Percentiles rank a stretch among this genome's conserved stretches.
These are phyloP conservation scores for Aspergillus eucalypticola DNA, from an alignment of 2,329 filamentous ascomycete species.

Conservation along the genomic window DNA sequence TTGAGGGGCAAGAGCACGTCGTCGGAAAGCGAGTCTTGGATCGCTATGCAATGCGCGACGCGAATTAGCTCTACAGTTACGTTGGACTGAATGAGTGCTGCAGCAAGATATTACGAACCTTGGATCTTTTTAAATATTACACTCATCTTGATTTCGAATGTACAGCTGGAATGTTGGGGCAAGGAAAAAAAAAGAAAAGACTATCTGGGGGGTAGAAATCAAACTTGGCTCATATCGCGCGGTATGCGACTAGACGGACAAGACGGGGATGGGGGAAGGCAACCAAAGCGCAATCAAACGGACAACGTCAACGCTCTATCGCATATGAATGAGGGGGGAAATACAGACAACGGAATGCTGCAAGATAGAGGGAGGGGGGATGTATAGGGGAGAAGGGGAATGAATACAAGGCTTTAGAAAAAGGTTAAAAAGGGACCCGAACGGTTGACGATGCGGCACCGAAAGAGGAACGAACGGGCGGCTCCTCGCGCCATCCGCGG, in stretches of 20 bases:
- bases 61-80: slow-evolving; percentile 7
- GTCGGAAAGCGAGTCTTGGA: slow-evolving; percentile 70
- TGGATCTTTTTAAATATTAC: slow-evolving; percentile 37
- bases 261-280: neutral
- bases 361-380: neutral
- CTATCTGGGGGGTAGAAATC: neutral
- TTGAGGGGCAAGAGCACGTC: slow-evolving; percentile 89
- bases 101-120: slow-evolving; percentile 28
- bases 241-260: slow-evolving; percentile 9
- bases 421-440: slow-evolving; percentile 2
- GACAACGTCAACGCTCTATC: neutral
- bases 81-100: neutral
- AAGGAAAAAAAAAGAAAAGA: neutral
- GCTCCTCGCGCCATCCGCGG: neutral
- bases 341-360: neutral
- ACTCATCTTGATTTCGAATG: slow-evolving; percentile 27
- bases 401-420: neutral
- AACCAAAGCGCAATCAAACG: neutral
- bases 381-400: neutral
- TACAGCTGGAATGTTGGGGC: neutral
- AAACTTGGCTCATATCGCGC: slow-evolving; percentile 16
- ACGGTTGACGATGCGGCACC: slow-evolving; percentile 1
- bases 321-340: neutral
- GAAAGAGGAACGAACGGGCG: neutral
- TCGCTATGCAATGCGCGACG: slow-evolving; percentile 27